These are phyloP conservation scores for Torulaspora franciscae DNA, from an alignment of 805 yeast species.

Conservation along the genomic window DNA sequence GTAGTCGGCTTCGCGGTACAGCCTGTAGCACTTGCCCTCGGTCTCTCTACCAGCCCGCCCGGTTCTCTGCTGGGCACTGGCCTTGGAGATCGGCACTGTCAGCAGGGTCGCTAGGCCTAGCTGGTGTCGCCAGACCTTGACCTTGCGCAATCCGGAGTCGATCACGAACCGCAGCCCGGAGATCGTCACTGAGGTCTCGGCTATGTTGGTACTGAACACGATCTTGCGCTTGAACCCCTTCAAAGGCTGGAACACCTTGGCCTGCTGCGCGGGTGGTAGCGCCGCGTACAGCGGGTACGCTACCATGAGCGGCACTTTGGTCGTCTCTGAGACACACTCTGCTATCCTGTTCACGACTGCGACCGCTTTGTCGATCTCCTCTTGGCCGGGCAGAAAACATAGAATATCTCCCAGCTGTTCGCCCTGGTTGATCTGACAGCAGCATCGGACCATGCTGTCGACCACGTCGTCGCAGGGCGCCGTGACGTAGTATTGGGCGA, in stretches of 20 bases:
- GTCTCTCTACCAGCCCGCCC: slow-evolving; percentile 99
- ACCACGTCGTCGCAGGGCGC: slow-evolving; percentile 75
- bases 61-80: slow-evolving; percentile 90
- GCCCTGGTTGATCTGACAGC: slow-evolving; percentile 69
- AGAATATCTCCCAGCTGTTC: slow-evolving; percentile 86
- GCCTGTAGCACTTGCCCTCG: slow-evolving; percentile 81
- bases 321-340: slow-evolving; percentile 58
- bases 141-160: slow-evolving; percentile 89
- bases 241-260: slow-evolving; percentile 65
- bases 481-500: slow-evolving; percentile 59
- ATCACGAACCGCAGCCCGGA: slow-evolving; percentile 93
- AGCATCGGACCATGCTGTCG: slow-evolving; percentile 67
- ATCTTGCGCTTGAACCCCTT: slow-evolving; percentile 72
- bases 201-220: slow-evolving; percentile 89
- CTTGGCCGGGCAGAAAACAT: slow-evolving; percentile 93
- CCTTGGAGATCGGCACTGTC: slow-evolving; percentile 88
- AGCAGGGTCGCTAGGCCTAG: slow-evolving; percentile 87
- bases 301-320: slow-evolving; percentile 60
- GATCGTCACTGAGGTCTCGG: slow-evolving; percentile 95
- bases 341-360: slow-evolving; percentile 55
- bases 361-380: slow-evolving; percentile 86
- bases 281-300: slow-evolving; percentile 93
- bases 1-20: slow-evolving; percentile 73
- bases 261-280: slow-evolving; percentile 77
- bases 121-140: slow-evolving; percentile 91